Base-by-base conservation (phyloP, 2,329 filamentous ascomycete genomes). In the Dactylonectria estremocensis region DNA sequence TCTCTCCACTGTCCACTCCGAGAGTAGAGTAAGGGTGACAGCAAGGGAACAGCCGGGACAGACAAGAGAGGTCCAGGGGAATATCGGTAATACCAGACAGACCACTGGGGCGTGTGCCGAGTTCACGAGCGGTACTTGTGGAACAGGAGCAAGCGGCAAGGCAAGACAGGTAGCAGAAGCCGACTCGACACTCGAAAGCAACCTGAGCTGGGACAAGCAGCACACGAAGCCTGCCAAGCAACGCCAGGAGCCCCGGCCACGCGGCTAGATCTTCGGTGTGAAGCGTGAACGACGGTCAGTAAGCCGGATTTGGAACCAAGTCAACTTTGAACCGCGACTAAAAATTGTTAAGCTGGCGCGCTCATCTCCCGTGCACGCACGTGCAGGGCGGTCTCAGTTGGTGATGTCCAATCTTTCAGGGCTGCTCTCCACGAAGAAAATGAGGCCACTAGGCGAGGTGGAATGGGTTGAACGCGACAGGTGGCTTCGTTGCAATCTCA, bases 331-430 rank as follows among this genome's bases (percentile, higher is more conserved):
- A 10, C 13, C 14, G 3, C 10, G 33, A 37, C 14, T 28, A 28
- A 28, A 28, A 28, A 28, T 28, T 3, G 16, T 20, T 10, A 35
- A 54, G 31, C 16, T 28, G 28, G 50, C 14, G 14, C 40, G 16
- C 40, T 43, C 40, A n/a, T 43, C 40, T 43, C 40, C 40, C 40
- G 40, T n/a, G n/a, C 40, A 8, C 40, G 3, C 8, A 14, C 14
- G 14, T n/a, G 14, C 40, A 43, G 40, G 14, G 53, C 37, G 37
- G 53, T 18, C 53, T 63, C 35, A 43, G 24, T 58, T 22, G 22
- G 22, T 53, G 28, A n/a, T n/a, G 50, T n/a, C 54, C 54, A 48
- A 53, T 54, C 54, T 59, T 48, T 46, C 46, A 64, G 61, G 55
- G 61, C 48, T 59, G 20, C 61, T 45, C 52, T 55, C 54, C 61